phyloP scores from a whole-genome alignment of 1,284 basidiomycete species.

The Psilocybe mexicana region DNA sequence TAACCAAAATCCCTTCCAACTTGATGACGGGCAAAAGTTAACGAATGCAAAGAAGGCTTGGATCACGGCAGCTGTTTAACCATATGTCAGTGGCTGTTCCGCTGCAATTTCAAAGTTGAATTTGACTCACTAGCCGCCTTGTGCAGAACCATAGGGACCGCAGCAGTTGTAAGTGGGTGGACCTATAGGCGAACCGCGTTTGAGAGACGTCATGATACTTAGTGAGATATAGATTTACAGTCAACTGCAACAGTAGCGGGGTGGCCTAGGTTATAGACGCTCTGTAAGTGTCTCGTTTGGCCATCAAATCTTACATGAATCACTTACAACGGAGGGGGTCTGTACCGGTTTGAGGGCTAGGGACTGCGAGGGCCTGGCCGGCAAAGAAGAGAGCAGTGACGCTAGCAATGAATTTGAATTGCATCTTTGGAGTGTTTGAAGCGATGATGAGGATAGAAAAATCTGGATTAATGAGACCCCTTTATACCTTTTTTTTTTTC shows the following conservation, averaged over 20 bases:
- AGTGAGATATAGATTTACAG: constrained; percentile 8
- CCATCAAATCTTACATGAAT: neutral
- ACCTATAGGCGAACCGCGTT: constrained; percentile 4
- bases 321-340: constrained; percentile 17
- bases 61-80: constrained; percentile 19
- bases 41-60: constrained; percentile 18
- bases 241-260: constrained; percentile 11
- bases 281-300: neutral
- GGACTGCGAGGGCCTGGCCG: constrained; percentile 15
- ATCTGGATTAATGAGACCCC: neutral
- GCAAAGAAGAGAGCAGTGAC: constrained; percentile 14
- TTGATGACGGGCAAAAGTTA: neutral
- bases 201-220: neutral
- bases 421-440: constrained; percentile 9
- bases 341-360: constrained; percentile 15
- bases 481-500: neutral
- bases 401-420: constrained; percentile 19
- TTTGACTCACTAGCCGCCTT: constrained; percentile 20
- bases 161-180: constrained; percentile 21
- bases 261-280: constrained; percentile 11
- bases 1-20: no score
- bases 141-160: constrained; percentile 15
- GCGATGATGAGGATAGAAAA: neutral
- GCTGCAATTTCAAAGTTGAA: neutral
- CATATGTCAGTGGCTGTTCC: neutral